Percentiles rank a stretch among this genome's conserved stretches.
Conservation (phyloP, 164 flowering plant genomes). For the Vitis amurensis region DNA sequence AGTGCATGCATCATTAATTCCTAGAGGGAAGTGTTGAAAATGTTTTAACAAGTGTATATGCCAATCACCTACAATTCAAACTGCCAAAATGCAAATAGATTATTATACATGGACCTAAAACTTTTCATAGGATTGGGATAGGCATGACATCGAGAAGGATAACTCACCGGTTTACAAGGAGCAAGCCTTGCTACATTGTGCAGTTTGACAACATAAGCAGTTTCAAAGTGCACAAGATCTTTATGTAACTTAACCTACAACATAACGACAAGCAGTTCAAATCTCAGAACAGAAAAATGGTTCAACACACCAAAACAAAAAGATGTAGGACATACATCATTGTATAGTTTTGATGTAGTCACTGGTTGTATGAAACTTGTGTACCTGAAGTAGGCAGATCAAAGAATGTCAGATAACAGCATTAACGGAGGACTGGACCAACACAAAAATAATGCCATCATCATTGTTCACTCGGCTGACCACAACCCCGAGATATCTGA, state of each 20-base stretch:
- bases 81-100: not conserved
- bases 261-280: conserved; percentile 9
- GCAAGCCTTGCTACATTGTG: conserved; percentile 89
- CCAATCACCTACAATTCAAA: not conserved
- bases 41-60: no score
- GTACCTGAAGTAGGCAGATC: conserved; percentile 54
- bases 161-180: conserved; percentile 81
- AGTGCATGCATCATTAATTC: no score
- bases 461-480: no score
- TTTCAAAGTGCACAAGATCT: conserved; percentile 91
- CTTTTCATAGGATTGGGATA: no score
- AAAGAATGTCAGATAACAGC: not conserved
- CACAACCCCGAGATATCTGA: no score
- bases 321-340: conserved; percentile 58
- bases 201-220: conserved; percentile 97
- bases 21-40: no score
- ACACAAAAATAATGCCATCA: not conserved
- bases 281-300: not conserved
- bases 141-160: no score
- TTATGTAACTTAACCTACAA: conserved; percentile 85
- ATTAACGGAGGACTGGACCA: not conserved
- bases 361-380: conserved; percentile 96
- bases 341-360: conserved; percentile 80
- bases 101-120: not conserved
- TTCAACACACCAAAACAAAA: not conserved